Evolutionary conservation across 768 basidiomycete genomes (phyloP).

Genomic region (Phlegmacium glaucopus): DNA sequence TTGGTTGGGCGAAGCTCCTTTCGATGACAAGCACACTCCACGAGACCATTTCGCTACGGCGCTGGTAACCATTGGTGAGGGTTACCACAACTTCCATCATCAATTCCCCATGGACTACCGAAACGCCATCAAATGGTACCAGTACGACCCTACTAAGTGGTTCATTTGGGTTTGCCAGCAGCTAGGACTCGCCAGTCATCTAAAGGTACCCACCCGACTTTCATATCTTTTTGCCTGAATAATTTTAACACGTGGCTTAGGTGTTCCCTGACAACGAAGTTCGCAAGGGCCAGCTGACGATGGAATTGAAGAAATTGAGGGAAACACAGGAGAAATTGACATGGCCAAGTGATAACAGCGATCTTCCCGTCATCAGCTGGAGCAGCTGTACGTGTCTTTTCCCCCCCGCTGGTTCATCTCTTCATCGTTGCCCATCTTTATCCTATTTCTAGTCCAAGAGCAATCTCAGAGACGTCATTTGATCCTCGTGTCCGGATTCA

Average conservation of each 20-base stretch:
- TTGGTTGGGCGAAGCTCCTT: slow-evolving; percentile 91
- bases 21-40: slow-evolving; percentile 94
- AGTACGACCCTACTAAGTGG: slow-evolving; percentile 94
- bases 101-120: slow-evolving; percentile 97
- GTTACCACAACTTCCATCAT: slow-evolving; percentile 99
- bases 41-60: slow-evolving; percentile 89
- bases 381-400: slow-evolving; percentile 62
- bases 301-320: slow-evolving; percentile 87
- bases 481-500: slow-evolving; percentile 87
- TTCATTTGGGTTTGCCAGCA: slow-evolving; percentile 65
- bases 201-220: slow-evolving; percentile 41
- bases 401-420: background rate
- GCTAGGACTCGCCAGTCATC: slow-evolving; percentile 67
- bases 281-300: slow-evolving; percentile 89
- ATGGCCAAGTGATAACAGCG: slow-evolving; percentile 77
- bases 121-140: slow-evolving; percentile 93
- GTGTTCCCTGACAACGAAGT: slow-evolving; percentile 56
- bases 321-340: slow-evolving; percentile 69
- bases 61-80: slow-evolving; percentile 88
- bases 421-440: background rate
- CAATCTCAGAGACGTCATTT: slow-evolving; percentile 78
- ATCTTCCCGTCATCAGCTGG: slow-evolving; percentile 83
- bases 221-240: background rate
- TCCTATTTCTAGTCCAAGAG: slow-evolving; percentile 55
- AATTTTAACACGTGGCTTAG: slow-evolving; percentile 14